Evolutionary conservation across 2,329 filamentous ascomycete species (phyloP).

Genomic region (Aulographum hederae): DNA sequence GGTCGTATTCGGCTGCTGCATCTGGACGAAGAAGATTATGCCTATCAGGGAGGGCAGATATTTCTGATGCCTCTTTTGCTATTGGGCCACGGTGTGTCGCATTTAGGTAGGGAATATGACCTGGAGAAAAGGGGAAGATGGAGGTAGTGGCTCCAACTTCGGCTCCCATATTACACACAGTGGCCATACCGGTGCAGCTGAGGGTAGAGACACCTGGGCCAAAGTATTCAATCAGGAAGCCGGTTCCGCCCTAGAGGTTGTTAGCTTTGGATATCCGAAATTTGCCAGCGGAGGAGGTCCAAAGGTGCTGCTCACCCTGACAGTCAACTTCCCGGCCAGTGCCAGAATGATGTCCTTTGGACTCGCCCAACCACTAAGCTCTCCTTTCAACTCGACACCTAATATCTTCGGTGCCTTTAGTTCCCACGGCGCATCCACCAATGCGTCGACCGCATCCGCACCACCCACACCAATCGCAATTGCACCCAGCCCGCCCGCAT

Average conservation of each 20-base stretch:
- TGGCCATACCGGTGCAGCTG: slow-evolving; percentile 86
- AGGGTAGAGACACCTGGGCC: slow-evolving; percentile 78
- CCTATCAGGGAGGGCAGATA: slow-evolving; percentile 38
- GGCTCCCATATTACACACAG: slow-evolving; percentile 74
- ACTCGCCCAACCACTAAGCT: slow-evolving; percentile 76
- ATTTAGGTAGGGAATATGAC: slow-evolving; percentile 69
- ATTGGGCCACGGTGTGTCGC: slow-evolving; percentile 64
- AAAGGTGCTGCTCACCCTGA: slow-evolving; percentile 36
- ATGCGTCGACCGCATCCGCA: slow-evolving; percentile 88
- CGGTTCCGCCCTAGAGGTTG: slow-evolving; percentile 93
- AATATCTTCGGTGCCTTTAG: slow-evolving; percentile 84
- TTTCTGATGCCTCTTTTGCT: slow-evolving; percentile 40
- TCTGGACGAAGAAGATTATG: slow-evolving; percentile 59
- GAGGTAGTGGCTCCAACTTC: slow-evolving; percentile 94
- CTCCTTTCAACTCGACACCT: slow-evolving; percentile 67
- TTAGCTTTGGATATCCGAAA: slow-evolving; percentile 11
- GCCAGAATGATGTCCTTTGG: slow-evolving; percentile 92
- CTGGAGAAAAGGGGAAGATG: slow-evolving; percentile 78
- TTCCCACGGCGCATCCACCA: slow-evolving; percentile 95
- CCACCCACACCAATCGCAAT: slow-evolving; percentile 95
- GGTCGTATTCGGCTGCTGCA: slow-evolving; percentile 68
- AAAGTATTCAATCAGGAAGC: slow-evolving; percentile 87
- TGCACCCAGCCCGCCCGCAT: slow-evolving; percentile 83
- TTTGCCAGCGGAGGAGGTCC: neutral
- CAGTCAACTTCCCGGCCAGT: slow-evolving; percentile 76